These are phyloP conservation scores for Dipteronia sinensis DNA, from an alignment of 345 rosid genomes.

Conservation along the genomic window DNA sequence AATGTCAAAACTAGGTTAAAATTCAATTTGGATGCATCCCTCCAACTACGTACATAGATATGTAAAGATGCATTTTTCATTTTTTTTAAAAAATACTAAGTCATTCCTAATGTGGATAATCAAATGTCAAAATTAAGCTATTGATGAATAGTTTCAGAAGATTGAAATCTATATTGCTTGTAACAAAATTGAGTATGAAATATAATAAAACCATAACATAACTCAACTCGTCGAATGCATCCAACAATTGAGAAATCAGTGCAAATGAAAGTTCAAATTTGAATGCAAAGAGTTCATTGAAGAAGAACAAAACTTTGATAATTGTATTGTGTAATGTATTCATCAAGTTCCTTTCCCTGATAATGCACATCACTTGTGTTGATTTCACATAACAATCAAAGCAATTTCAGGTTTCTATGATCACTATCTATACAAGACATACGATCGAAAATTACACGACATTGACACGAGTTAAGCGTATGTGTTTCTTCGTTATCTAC, in stretches of 20 bases:
- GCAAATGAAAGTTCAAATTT: no score
- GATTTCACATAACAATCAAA: constrained; percentile 7
- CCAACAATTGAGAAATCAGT: no score
- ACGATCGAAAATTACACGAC: neutral
- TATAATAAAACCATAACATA: no score
- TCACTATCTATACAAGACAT: constrained; percentile 14
- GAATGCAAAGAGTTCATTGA: no score
- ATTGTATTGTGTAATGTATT: neutral
- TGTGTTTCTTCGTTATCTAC: constrained; percentile 17
- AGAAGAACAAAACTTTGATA: neutral
- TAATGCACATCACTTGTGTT: constrained; percentile 13
- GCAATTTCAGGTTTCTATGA: constrained; percentile 12
- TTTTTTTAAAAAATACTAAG: no score
- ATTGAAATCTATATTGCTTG: neutral
- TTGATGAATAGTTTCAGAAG: neutral
- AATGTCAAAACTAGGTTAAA: neutral
- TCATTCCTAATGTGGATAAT: neutral
- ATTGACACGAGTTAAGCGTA: neutral
- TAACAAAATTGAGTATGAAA: neutral
- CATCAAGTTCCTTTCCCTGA: neutral
- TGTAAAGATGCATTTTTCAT: neutral
- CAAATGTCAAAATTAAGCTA: neutral
- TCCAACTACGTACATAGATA: neutral
- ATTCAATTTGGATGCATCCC: neutral
- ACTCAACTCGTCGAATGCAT: no score